Evolutionary conservation across 345 rosid species (phyloP), one percentile per base, ranked within the genome.

Genomic region (Arabidopsis suecica): DNA sequence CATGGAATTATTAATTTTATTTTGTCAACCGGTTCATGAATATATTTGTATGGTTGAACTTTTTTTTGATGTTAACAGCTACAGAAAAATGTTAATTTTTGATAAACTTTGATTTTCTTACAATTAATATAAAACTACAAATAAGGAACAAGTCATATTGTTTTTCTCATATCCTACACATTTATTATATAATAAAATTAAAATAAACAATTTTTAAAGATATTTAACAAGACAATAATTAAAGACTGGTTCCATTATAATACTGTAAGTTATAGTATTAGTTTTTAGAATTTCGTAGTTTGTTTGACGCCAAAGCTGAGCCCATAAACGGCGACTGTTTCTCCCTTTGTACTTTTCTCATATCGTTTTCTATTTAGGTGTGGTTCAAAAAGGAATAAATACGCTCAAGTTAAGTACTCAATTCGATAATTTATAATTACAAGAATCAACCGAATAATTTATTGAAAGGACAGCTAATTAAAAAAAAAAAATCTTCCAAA

Each of bases 21-120:
- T 57, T 38, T 67, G 68, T 67, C 73, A 67, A 75, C 67, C 23
- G 8, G 65, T 34, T 56, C 14, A 65, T 47, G 9, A 55, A 57
- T 74, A 56, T 47, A 7, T 10, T 74, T 49, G 4, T 30, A 55
- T 55, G 38, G 66, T 68, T 75, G 45, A 75, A 16, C 8, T 41
- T 23, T 9, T 40, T 23, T n/a, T 47, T 45, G 38, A 68, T 44
- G 69, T 54, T 51, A 68, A 75, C 62, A 58, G 61, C 9, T 66
- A 66, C 32, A 66, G 28, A 53, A 50, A 45, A 53, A 11, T 50
- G 25, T 22, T n/a, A 4, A 14, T 63, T 3, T 36, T n/a, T 44
- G 6, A 33, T 4, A 42, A 25, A 44, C 20, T 75, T 49, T 16
- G 16, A 44, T 9, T 75, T 49, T 11, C 48, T 20, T 32, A 60